These are phyloP conservation scores for Medicago arabica DNA, from an alignment of 306 rosid species.

Conservation along the genomic window DNA sequence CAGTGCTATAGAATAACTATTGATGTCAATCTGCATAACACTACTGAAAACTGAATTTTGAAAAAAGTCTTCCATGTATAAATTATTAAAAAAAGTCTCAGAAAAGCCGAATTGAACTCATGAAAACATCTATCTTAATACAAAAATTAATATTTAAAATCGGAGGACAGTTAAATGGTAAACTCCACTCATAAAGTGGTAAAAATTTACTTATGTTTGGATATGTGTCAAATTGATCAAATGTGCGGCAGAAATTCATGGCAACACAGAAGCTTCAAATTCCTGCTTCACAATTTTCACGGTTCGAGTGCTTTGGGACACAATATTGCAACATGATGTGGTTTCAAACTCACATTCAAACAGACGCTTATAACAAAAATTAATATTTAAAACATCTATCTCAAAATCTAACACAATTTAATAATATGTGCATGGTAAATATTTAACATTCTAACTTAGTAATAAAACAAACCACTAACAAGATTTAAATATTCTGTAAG, in stretches of 20 bases:
- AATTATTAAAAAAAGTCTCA: background rate
- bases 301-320: no score
- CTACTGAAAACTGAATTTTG: slow-evolving; percentile 1
- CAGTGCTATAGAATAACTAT: slow-evolving; percentile 59
- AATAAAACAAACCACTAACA: slow-evolving; percentile 10
- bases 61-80: slow-evolving; percentile 16
- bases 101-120: background rate
- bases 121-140: background rate
- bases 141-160: no score
- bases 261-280: no score
- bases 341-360: no score
- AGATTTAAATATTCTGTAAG: background rate
- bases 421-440: background rate
- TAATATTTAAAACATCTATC: background rate
- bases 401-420: background rate
- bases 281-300: no score
- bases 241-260: no score
- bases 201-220: background rate
- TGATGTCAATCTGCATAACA: slow-evolving; percentile 38
- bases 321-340: no score
- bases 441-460: background rate
- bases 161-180: no score
- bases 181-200: no score
- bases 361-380: background rate
- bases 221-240: no score